Base-by-base conservation (phyloP, 768 basidiomycete species). In the Leccinum fibrillosum region DNA sequence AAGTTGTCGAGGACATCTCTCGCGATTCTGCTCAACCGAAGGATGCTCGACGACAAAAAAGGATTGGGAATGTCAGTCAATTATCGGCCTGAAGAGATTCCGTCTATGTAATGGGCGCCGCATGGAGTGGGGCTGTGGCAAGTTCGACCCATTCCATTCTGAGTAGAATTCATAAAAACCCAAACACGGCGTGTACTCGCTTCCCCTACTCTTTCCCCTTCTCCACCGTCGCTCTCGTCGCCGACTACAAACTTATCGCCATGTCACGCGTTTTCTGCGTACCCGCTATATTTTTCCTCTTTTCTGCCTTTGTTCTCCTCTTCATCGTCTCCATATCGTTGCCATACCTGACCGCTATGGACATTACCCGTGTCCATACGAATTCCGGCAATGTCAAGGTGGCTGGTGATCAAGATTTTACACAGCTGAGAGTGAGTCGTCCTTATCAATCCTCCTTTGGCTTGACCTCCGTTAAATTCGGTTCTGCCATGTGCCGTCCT, bases 281-380 rank as follows among this genome's bases (percentile, higher is more conserved):
- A 59, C 85, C 86, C 3, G 86, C 83, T 32, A 64, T 82, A 37
- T 70, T 84, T 62, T 78, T 83, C 63, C 73, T 90, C 54, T 75
- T 82, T 64, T 73, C 70, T 47, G 89, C 90, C 26, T 80, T 90
- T 57, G 78, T 86, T 2, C 80, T 91, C 60, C 81, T 80, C 63
- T 76, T 90, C 67, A 74, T 91, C 61, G 81, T 84, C 32, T 85
- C 89, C 12, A 78, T 92, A 51, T 91, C 89, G 15, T 75, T 90
- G 3, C 90, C 90, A 1, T 85, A 75, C 73, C 76, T 92, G 21
- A 77, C 85, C 19, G 82, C 80, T 0, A 75, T 90, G 63, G 89
- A 90, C 71, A 77, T 92, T 65, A 78, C 80, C 13, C 84, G 88
- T 28, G 77, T 81, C 11, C 78, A 82, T 54, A 83, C 85, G 55